These are phyloP conservation scores for Hanseniaspora nectarophila DNA, from an alignment of 805 yeast genomes.

Conservation along the genomic window DNA sequence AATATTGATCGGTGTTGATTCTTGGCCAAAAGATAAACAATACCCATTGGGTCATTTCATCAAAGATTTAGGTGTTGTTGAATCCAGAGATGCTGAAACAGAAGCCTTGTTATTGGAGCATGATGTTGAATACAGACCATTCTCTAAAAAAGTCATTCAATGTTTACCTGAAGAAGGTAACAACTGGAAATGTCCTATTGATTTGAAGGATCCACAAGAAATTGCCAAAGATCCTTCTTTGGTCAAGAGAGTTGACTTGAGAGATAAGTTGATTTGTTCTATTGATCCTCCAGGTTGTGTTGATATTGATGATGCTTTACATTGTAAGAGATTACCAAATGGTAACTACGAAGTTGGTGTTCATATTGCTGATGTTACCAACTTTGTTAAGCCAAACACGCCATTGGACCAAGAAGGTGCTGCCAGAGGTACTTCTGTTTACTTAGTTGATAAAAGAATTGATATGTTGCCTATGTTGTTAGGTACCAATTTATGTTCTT, in stretches of 20 bases:
- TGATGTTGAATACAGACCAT: slow-evolving; percentile 93
- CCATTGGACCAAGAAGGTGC: slow-evolving; percentile 94
- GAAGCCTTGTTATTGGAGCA: slow-evolving; percentile 89
- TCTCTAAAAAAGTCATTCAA: slow-evolving; percentile 77
- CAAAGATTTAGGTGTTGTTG: slow-evolving; percentile 77
- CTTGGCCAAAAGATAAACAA: slow-evolving; percentile 77
- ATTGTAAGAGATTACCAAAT: slow-evolving; percentile 71
- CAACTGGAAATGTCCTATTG: slow-evolving; percentile 78
- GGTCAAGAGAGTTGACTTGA: slow-evolving; percentile 61
- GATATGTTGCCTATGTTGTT: slow-evolving; percentile 94
- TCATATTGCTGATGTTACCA: slow-evolving; percentile 97
- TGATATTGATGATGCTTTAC: slow-evolving; percentile 96
- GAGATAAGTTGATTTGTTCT: slow-evolving; percentile 83
- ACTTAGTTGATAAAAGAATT: slow-evolving; percentile 92
- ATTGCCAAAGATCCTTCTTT: slow-evolving; percentile 37
- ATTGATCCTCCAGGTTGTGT: slow-evolving; percentile 98
- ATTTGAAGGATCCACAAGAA: slow-evolving; percentile 42
- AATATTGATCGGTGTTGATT: slow-evolving; percentile 81
- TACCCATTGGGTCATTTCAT: slow-evolving; percentile 93
- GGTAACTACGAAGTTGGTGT: slow-evolving; percentile 97
- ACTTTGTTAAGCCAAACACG: slow-evolving; percentile 86
- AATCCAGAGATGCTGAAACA: slow-evolving; percentile 87
- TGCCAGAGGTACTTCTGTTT: slow-evolving; percentile 91
- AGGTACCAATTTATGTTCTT: slow-evolving; percentile 91
- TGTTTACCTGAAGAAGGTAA: slow-evolving; percentile 92